A percentile compares a stretch with the other conserved stretches of the same genome.
Conservation (phyloP, 1,284 basidiomycete genomes). For the Apiotrichum sp. region DNA sequence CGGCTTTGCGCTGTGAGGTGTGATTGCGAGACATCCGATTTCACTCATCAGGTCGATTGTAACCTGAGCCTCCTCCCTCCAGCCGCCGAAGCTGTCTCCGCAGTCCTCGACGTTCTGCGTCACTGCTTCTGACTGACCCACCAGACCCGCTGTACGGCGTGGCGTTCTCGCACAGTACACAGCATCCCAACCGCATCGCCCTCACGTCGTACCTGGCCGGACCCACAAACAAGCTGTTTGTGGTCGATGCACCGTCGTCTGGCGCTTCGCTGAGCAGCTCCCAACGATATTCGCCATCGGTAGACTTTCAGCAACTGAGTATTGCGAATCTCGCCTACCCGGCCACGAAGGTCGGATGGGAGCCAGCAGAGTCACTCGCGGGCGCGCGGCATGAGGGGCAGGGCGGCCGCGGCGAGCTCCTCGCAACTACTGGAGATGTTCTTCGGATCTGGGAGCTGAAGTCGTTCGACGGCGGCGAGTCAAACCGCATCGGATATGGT, state of each 20-base stretch:
- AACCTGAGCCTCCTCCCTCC: too few relatives aligned
- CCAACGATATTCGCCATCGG: neutral
- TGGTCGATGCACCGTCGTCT: constrained; percentile 27
- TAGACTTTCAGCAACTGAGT: constrained; percentile 33
- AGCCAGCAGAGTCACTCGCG: constrained; percentile 33
- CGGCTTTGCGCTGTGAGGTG: too few relatives aligned
- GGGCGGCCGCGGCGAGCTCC: constrained; percentile 55
- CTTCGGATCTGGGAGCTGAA: constrained; percentile 78
- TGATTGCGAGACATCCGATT: too few relatives aligned
- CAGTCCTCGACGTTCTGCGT: neutral
- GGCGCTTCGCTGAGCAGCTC: constrained; percentile 4
- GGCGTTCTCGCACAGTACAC: constrained; percentile 39
- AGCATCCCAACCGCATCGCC: constrained; percentile 38
- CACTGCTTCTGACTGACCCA: neutral
- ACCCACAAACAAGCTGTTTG: constrained; percentile 38
- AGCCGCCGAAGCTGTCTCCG: neutral
- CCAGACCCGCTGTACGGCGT: constrained; percentile 45
- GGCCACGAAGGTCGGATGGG: constrained; percentile 46
- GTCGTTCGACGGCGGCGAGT: constrained; percentile 37
- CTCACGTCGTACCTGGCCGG: constrained; percentile 38
- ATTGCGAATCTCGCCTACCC: constrained; percentile 35
- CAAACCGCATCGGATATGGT: constrained; percentile 51
- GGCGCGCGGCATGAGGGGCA: constrained; percentile 23
- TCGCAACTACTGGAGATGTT: constrained; percentile 86
- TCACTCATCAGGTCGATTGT: too few relatives aligned